These are phyloP conservation scores for Trichocladium uniseriatum DNA, from an alignment of 495 filamentous ascomycete species.

Conservation along the genomic window DNA sequence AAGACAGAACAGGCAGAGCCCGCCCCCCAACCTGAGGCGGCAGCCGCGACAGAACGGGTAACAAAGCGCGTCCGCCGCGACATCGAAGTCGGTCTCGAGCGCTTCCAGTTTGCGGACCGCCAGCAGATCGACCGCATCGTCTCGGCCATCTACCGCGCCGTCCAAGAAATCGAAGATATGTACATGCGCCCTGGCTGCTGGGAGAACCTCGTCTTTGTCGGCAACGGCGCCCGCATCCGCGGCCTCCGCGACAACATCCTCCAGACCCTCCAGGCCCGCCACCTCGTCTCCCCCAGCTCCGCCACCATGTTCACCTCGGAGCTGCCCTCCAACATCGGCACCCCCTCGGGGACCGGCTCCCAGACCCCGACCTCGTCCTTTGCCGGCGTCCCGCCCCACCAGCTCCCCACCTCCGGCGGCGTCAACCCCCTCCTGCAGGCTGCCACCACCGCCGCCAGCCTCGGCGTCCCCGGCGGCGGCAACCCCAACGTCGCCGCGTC, in stretches of 20 bases:
- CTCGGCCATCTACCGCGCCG: conserved; percentile 68
- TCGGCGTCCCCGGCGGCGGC: conserved; percentile 41
- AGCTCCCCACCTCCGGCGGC: conserved; percentile 40
- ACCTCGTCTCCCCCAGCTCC: conserved; percentile 78
- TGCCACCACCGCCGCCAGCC: conserved; percentile 65
- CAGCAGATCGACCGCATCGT: conserved; percentile 71
- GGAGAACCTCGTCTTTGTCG: conserved; percentile 81
- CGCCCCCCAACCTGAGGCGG: conserved; percentile 8
- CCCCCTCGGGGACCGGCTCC: conserved; percentile 80
- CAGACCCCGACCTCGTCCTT: conserved; percentile 71
- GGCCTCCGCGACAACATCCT: conserved; percentile 84
- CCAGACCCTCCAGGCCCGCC: conserved; percentile 65
- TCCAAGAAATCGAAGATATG: conserved; percentile 68
- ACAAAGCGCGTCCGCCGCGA: conserved; percentile 51
- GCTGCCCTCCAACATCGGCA: conserved; percentile 81
- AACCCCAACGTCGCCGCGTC: conserved; percentile 14
- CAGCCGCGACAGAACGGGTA: conserved; percentile 24
- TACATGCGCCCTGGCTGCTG: conserved; percentile 75
- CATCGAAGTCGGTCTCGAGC: conserved; percentile 78
- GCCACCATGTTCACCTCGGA: conserved; percentile 96
- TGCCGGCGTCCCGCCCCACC: conserved; percentile 46
- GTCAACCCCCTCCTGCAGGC: conserved; percentile 91
- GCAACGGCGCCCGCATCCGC: conserved; percentile 75
- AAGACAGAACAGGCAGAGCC: conserved; percentile 3
- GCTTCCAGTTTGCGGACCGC: conserved; percentile 71